Conservation (phyloP, 2,329 filamentous ascomycete genomes). For the Calonectria hongkongensis region DNA sequence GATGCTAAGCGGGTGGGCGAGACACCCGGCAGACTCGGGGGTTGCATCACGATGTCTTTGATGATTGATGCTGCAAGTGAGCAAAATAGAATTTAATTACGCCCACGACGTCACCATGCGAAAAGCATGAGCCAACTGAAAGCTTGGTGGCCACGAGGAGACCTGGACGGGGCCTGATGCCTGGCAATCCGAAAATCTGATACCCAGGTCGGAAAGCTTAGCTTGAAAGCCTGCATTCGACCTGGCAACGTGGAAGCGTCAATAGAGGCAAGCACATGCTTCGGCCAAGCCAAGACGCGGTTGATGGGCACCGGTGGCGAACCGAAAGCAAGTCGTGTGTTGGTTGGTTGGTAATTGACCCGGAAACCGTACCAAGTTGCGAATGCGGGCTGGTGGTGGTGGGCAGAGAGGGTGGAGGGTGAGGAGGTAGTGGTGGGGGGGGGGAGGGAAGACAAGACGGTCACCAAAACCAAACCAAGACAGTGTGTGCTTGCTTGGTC, state of each 20-base stretch:
- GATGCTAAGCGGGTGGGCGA: not conserved
- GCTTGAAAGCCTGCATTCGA: not conserved
- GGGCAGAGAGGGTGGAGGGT: slow-evolving; percentile 2
- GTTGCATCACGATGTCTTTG: slow-evolving; percentile 22
- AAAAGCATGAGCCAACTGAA: slow-evolving; percentile 10
- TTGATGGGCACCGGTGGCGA: not conserved
- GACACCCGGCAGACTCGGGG: slow-evolving; percentile 3
- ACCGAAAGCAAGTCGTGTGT: slow-evolving; percentile 21
- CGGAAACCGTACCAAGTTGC: slow-evolving; percentile 17
- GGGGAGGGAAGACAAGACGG: not conserved
- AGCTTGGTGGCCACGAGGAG: slow-evolving; percentile 16
- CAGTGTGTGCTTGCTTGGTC: not conserved
- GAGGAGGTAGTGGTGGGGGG: not conserved
- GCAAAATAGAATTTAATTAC: slow-evolving; percentile 28
- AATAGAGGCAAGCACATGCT: slow-evolving; percentile 7
- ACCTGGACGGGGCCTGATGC: slow-evolving; percentile 4
- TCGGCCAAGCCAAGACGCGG: not conserved
- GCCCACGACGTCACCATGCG: slow-evolving; percentile 19
- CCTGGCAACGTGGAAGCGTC: slow-evolving; percentile 12
- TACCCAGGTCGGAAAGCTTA: slow-evolving; percentile 14
- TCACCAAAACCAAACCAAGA: not conserved
- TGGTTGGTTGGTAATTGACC: slow-evolving; percentile 14
- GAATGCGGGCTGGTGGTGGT: slow-evolving; percentile 13
- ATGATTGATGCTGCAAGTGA: slow-evolving; percentile 24
- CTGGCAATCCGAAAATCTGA: slow-evolving; percentile 20